phyloP scores from a whole-genome alignment of 768 basidiomycete species.

The Psilocybe cyanescens region DNA sequence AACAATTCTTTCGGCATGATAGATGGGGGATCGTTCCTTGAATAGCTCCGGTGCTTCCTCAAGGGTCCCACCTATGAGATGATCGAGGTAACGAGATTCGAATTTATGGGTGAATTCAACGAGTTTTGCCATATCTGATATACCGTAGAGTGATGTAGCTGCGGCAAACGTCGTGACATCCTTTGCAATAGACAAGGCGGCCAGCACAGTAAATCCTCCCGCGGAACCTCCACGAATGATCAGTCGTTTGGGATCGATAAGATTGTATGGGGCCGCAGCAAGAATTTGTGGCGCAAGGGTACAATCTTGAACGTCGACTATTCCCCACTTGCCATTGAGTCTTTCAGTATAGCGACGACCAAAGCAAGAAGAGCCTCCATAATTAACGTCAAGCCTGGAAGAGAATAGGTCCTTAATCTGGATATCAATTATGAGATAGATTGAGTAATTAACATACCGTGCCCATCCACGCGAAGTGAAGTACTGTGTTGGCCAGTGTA shows the following conservation, averaged over 20 bases:
- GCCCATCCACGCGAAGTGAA: slow-evolving; percentile 75
- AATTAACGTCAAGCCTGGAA: slow-evolving; percentile 72
- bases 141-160: slow-evolving; percentile 67
- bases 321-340: slow-evolving; percentile 70
- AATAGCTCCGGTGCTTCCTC: slow-evolving; percentile 62
- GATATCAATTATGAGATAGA: slow-evolving; percentile 10
- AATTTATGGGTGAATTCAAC: slow-evolving; percentile 75
- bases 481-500: slow-evolving; percentile 61
- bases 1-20: slow-evolving; percentile 63
- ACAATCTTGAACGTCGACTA: slow-evolving; percentile 73
- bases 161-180: slow-evolving; percentile 59
- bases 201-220: slow-evolving; percentile 73
- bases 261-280: slow-evolving; percentile 44
- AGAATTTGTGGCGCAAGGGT: slow-evolving; percentile 58
- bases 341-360: slow-evolving; percentile 69
- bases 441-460: slow-evolving; percentile 47
- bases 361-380: slow-evolving; percentile 76
- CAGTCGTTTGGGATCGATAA: slow-evolving; percentile 66
- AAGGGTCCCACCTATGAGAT: slow-evolving; percentile 64
- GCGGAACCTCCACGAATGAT: slow-evolving; percentile 76
- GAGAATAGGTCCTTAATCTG: neutral
- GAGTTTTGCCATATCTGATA: slow-evolving; percentile 63
- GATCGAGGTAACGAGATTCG: slow-evolving; percentile 59
- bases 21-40: slow-evolving; percentile 62
- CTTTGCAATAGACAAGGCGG: slow-evolving; percentile 43